Evolutionary conservation across 1,139 yeast species (phyloP), one percentile per base, ranked within the genome.

Genomic region (Yamadazyma spencermartinsiae): DNA sequence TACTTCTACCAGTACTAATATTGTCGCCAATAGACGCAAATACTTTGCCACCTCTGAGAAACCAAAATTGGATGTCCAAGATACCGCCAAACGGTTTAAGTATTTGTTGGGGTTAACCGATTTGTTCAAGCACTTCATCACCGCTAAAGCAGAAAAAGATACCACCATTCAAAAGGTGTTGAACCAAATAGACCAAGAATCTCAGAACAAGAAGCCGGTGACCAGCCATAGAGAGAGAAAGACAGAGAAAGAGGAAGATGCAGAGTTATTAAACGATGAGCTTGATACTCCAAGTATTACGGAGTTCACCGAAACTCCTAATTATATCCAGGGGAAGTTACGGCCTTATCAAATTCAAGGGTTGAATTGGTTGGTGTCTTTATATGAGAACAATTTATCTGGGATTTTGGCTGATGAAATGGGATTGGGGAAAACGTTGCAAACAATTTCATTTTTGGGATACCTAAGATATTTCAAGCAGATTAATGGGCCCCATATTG

Each of bases 391-490:
- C 63, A 81, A 84, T 52, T 74, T 90, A 40, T 82, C 94, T 1
- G 98, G 98, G 35, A 90, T 92, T 35, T 72, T 92, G 42, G 98
- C 98, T 8, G 98, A 92, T 63, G 98, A 92, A 62, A 92, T 92
- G 98, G 98, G 98, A 1, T 74, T 92, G 42, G 98, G 98, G 43
- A 92, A 92, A 59, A 92, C 98, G 1, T 71, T 92, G 43, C 98
- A 92, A 60, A 88, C 97, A 0, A 88, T 92, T 43, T 80, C 98
- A 4, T 85, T 85, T 50, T 63, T 85, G 38, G 92, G 92, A 1
- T 84, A 81, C 52, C 63, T 85, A 36, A 69, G 92, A 45, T 82
- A 79, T 53, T 62, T 78, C 38, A 77, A 73, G 49, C 64, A 74
- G 11, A 70, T 81, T 26, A 75, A 72, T 41, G 94, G 94, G 0